A percentile compares a stretch with the other conserved stretches of the same genome.
Conservation (phyloP, 257 asterid genomes). For the Nicotiana tabacum region DNA sequence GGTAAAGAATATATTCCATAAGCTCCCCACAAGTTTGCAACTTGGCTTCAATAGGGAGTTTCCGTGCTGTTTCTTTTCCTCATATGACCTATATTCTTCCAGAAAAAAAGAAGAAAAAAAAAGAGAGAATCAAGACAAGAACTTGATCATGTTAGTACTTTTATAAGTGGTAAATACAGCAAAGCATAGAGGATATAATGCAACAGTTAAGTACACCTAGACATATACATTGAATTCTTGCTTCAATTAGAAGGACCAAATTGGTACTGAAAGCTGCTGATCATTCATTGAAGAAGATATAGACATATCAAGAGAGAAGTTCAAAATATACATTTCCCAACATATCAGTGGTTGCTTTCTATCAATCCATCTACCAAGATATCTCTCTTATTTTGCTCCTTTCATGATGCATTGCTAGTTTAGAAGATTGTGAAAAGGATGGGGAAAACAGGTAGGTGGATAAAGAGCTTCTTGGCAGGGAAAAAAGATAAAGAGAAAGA, state of each 20-base stretch:
- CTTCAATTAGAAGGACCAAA: slow-evolving; percentile 25
- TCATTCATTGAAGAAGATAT: slow-evolving; percentile 14
- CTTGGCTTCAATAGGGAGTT: slow-evolving; percentile 24
- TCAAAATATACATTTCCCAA: not conserved
- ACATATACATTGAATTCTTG: slow-evolving; percentile 3
- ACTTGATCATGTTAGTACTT: not conserved
- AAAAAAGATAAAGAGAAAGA: slow-evolving; percentile 54
- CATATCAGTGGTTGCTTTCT: slow-evolving; percentile 28
- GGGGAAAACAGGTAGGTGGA: slow-evolving; percentile 95
- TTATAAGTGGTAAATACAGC: slow-evolving; percentile 13
- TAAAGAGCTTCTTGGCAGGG: slow-evolving; percentile 59
- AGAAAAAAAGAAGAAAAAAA: too few relatives aligned
- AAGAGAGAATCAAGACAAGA: not conserved
- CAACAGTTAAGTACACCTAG: slow-evolving; percentile 13
- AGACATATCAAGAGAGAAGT: slow-evolving; percentile 1
- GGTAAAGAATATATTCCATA: slow-evolving; percentile 39
- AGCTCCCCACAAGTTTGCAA: slow-evolving; percentile 13
- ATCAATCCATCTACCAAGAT: not conserved
- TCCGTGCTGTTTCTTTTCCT: slow-evolving; percentile 43
- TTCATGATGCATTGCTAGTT: not conserved
- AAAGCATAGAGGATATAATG: slow-evolving; percentile 14
- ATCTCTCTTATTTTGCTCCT: not conserved
- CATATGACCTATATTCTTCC: not conserved
- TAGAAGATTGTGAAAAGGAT: slow-evolving; percentile 34
- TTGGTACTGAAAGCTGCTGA: slow-evolving; percentile 30